These are phyloP conservation scores for Ogataea paradorogensis DNA, from an alignment of 805 yeast genomes.

Conservation along the genomic window DNA sequence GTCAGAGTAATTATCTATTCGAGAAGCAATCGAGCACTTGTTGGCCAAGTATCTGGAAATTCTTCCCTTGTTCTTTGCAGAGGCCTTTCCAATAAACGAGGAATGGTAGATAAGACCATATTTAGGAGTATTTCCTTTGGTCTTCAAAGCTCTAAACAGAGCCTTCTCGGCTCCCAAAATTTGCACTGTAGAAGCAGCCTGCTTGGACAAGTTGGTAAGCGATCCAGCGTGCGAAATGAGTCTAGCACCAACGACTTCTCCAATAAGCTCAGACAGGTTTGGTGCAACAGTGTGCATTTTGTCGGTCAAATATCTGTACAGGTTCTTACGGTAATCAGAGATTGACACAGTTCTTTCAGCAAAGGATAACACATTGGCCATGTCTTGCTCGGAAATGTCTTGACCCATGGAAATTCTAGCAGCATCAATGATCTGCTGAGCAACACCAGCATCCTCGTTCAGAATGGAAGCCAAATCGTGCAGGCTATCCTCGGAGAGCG, in stretches of 20 bases:
- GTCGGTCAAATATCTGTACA: constrained; percentile 83
- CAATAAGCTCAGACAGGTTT: constrained; percentile 91
- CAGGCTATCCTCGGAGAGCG: constrained; percentile 72
- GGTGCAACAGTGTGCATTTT: constrained; percentile 99
- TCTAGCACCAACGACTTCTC: constrained; percentile 99
- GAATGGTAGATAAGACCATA: constrained; percentile 95
- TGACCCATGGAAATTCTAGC: constrained; percentile 99
- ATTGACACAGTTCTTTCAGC: constrained; percentile 92
- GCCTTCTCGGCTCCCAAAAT: constrained; percentile 98
- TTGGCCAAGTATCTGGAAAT: constrained; percentile 97
- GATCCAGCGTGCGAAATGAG: constrained; percentile 98
- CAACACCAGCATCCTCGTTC: constrained; percentile 88
- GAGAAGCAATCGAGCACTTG: constrained; percentile 98
- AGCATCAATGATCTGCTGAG: constrained; percentile 88
- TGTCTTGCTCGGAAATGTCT: constrained; percentile 91
- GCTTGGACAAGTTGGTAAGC: constrained; percentile 90
- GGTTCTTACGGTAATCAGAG: constrained; percentile 82
- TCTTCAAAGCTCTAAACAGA: constrained; percentile 90
- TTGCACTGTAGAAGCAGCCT: constrained; percentile 99
- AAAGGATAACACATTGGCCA: constrained; percentile 85
- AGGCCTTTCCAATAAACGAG: constrained; percentile 89
- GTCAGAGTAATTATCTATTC: constrained; percentile 97
- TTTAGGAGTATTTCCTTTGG: constrained; percentile 95
- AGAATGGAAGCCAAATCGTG: constrained; percentile 90
- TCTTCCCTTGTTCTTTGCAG: constrained; percentile 97